These are phyloP conservation scores for Stipa capillata DNA, from an alignment of 176 grass and related monocot species.

Conservation along the genomic window DNA sequence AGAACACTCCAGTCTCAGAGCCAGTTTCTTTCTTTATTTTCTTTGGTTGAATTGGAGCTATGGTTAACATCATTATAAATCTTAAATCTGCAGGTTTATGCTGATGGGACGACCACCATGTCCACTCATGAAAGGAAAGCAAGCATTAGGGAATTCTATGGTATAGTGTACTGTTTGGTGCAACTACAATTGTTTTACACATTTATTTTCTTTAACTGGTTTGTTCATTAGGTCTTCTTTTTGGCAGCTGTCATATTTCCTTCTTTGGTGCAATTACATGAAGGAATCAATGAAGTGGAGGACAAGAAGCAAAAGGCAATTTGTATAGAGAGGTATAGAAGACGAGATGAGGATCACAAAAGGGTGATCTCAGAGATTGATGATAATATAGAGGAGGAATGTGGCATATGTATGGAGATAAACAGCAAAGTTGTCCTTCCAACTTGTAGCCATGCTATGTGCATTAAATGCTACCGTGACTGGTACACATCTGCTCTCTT, in stretches of 20 bases:
- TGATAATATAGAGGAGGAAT: constrained; percentile 87
- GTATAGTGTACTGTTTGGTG: constrained; percentile 15
- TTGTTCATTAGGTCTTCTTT: constrained; percentile 16
- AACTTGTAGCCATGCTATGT: constrained; percentile 83
- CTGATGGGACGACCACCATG: constrained; percentile 87
- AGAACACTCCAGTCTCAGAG: neutral
- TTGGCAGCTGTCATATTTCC: constrained; percentile 81
- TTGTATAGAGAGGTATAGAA: constrained; percentile 65
- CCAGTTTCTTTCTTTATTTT: neutral
- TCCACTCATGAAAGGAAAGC: constrained; percentile 89
- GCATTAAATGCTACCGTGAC: constrained; percentile 87
- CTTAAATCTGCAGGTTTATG: constrained; percentile 58
- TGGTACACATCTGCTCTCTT: constrained; percentile 47
- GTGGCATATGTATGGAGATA: constrained; percentile 93
- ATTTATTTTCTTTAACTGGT: constrained; percentile 12
- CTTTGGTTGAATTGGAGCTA: neutral
- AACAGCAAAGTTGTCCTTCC: constrained; percentile 75
- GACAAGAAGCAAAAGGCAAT: constrained; percentile 68
- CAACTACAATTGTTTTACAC: neutral
- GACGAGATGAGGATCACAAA: constrained; percentile 51
- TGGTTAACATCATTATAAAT: neutral
- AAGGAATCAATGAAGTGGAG: constrained; percentile 73
- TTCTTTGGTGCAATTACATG: constrained; percentile 79
- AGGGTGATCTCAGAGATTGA: constrained; percentile 65
- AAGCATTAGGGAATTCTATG: constrained; percentile 91